These are phyloP conservation scores for Penicillium crustosum DNA, from an alignment of 2,329 filamentous ascomycete species.

Conservation along the genomic window DNA sequence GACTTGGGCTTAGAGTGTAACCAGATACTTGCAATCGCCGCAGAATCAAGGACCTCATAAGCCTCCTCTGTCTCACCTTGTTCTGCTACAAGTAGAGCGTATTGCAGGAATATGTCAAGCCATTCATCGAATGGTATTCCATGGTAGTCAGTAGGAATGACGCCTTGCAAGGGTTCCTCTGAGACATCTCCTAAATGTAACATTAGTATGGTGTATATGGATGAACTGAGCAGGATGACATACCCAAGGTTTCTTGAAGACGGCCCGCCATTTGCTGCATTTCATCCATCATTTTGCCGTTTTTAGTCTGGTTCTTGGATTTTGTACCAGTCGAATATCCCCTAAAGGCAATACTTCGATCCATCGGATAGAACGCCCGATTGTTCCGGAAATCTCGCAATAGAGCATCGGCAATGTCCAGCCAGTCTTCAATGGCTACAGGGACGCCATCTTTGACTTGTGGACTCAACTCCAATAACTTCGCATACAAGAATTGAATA, in stretches of 20 bases:
- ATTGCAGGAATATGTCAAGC: constrained; percentile 88
- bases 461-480: constrained; percentile 50
- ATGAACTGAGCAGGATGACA: neutral
- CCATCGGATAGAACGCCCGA: constrained; percentile 58
- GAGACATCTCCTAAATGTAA: constrained; percentile 19
- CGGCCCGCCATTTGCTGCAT: constrained; percentile 47
- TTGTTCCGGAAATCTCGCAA: constrained; percentile 62
- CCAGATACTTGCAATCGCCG: constrained; percentile 79
- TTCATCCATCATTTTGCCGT: constrained; percentile 42
- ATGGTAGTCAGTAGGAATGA: constrained; percentile 61
- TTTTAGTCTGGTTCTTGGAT: constrained; percentile 38
- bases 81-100: constrained; percentile 73
- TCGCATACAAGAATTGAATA: constrained; percentile 47
- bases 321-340: constrained; percentile 48
- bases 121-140: constrained; percentile 80
- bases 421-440: constrained; percentile 55
- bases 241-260: constrained; percentile 46
- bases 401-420: constrained; percentile 59
- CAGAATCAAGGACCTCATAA: constrained; percentile 77
- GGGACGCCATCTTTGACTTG: constrained; percentile 51
- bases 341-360: constrained; percentile 52
- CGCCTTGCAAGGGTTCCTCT: constrained; percentile 31
- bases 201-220: constrained; percentile 14
- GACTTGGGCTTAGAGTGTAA: constrained; percentile 66
- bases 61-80: constrained; percentile 67